Evolutionary conservation across 176 grass and related monocot species (phyloP), one percentile per base, ranked within the genome.

Genomic region (Raddia distichophylla): DNA sequence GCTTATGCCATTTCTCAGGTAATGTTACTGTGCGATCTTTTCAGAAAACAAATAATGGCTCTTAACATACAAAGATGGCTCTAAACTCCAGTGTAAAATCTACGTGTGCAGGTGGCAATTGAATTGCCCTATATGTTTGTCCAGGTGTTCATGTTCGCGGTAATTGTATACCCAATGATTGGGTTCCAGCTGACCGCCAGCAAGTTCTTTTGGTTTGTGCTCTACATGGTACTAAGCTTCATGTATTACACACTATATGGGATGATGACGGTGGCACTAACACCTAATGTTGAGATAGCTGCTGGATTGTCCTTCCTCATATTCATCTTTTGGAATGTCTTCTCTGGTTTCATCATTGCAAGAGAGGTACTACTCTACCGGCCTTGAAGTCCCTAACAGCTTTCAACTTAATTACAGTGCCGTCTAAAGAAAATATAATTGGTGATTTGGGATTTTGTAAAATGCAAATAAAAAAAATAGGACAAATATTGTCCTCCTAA

Each of bases 181-280:
- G 91, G 88, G 17, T 90, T 93, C 75, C 69, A 85, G 58, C 45
- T 88, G 75, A 77, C 69, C 7, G 60, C 43, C 1, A n/a, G 8
- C 27, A 91, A 91, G 47, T 86, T 91, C 75, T 73, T 81, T 19
- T 93, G 91, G 91, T 93, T 93, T 55, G 44, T 83, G 40, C 63
- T 90, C 46, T 93, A 86, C 82, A 79, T 86, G 79, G 5, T 86
- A 68, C 64, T 93, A 85, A 88, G 91, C 64, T 90, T 86, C 66
- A 76, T 85, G 74, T 93, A 93, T 70, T 90, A 76, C 85, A 82
- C 85, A 64, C 82, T 93, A 6, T 83, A 76, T 2, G 91, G 82
- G 74, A 90, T 93, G 88, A 83, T 90, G 82, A 90, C 91, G n/a
- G 85, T 93, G 10, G 91, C 91, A 50, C 49, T 93, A 57, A 85